Evolutionary conservation across 768 basidiomycete species (phyloP), one percentile per base, ranked within the genome.

Genomic region (Lactifluus hygrophoroides): DNA sequence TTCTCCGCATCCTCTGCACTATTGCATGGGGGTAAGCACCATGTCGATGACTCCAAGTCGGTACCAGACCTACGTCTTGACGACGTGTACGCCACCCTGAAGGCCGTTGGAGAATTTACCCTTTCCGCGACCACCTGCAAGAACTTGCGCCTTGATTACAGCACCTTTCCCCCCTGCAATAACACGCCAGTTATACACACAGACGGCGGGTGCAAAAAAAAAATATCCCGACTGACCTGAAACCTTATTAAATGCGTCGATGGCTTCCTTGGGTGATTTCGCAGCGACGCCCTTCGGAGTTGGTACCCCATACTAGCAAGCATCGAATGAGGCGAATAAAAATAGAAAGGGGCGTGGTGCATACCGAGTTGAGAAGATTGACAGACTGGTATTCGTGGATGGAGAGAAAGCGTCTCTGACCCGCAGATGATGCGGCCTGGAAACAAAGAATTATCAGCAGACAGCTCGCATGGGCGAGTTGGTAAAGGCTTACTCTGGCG

Each of bases 371-470:
- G 66, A 99, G 82, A 46, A 99, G 79, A 64, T 86, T 85, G 73
- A 98, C 88, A 44, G 94, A 95, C 73, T 98, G 94, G 76, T 96
- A 91, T 76, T 99, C 96, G 75, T 99, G 96, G 67, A 99, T 94
- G 25, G 93, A 95, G 67, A 97, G 83, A 71, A 84, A 88, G 64
- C 94, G 90, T 76, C 80, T 89, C 81, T 94, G 93, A 69, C 85
- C 81, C 67, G 83, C 82, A 81, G 82, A 84, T 66, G 82, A 84
- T 66, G 77, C 80, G 71, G 76, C 74, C 87, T 89, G 66, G 30
- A 46, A 53, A 42, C 54, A 28, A 56, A 27, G 56, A 60, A 60
- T 48, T 28, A 27, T 63, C 19, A 58, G 58, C 48, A 35, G 50
- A 9, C 46, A n/a, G 35, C 50, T 11, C 73, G 30, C 16, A 8